These are phyloP conservation scores for Russula sp. DNA, from an alignment of 768 basidiomycete species.

Conservation along the genomic window DNA sequence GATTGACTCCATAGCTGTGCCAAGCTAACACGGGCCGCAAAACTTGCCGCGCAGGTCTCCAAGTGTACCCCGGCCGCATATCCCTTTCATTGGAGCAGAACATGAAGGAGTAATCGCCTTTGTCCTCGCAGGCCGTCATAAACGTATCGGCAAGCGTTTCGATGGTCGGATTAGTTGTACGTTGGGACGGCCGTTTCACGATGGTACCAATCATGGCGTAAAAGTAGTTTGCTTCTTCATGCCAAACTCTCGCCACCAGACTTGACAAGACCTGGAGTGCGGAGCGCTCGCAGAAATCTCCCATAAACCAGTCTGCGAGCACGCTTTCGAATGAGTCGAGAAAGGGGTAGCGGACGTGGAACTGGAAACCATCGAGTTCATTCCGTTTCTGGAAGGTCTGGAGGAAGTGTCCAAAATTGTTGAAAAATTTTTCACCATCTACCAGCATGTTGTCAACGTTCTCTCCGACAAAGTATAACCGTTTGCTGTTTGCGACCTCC, in stretches of 20 bases:
- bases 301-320: slow-evolving; percentile 16
- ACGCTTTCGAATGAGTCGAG: slow-evolving; percentile 23
- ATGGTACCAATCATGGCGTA: slow-evolving; percentile 25
- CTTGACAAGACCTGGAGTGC: slow-evolving; percentile 21
- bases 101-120: slow-evolving; percentile 27
- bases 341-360: slow-evolving; percentile 14
- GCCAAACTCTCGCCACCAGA: slow-evolving; percentile 8
- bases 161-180: slow-evolving; percentile 16
- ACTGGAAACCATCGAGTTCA: not conserved
- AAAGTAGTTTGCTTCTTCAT: slow-evolving; percentile 20
- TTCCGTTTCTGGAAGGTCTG: not conserved
- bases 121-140: slow-evolving; percentile 23
- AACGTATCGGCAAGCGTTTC: slow-evolving; percentile 22
- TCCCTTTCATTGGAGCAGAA: slow-evolving; percentile 16
- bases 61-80: not conserved
- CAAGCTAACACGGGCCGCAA: not conserved
- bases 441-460: not conserved
- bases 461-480: slow-evolving; percentile 14
- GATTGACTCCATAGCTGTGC: not conserved
- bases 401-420: slow-evolving; percentile 17
- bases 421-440: slow-evolving; percentile 11
- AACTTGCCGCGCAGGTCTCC: not conserved
- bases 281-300: slow-evolving; percentile 17
- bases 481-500: slow-evolving; percentile 22
- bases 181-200: slow-evolving; percentile 12